Percentiles rank a stretch among this genome's conserved stretches.
These are phyloP conservation scores for Globisporangium acanthophoron DNA, from an alignment of 352 stramenopile genomes.

Conservation along the genomic window DNA sequence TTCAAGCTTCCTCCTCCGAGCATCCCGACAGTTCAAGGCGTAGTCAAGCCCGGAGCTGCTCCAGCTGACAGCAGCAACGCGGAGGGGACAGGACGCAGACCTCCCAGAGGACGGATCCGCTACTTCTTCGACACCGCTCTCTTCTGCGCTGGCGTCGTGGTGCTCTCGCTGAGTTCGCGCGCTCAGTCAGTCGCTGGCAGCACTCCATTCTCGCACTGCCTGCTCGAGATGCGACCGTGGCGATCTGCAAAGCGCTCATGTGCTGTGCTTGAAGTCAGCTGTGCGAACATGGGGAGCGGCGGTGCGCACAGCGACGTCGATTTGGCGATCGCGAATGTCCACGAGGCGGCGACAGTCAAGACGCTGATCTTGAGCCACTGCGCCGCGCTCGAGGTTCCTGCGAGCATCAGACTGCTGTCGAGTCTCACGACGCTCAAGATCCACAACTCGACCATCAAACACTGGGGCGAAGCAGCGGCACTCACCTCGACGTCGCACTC, in stretches of 20 bases:
- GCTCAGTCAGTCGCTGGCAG: background rate
- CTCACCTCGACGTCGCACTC: constrained; percentile 7
- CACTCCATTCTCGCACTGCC: background rate
- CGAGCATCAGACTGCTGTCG: constrained; percentile 2
- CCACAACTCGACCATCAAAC: constrained; percentile 3
- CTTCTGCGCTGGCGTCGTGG: constrained; percentile 2
- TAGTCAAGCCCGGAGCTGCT: too few relatives aligned
- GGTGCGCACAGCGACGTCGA: constrained; percentile 1
- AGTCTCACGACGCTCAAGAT: constrained; percentile 8
- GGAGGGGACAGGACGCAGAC: too few relatives aligned
- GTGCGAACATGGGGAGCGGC: background rate
- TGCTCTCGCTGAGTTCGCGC: constrained; percentile 4
- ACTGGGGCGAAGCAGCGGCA: constrained; percentile 8
- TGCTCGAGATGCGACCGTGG: constrained; percentile 9
- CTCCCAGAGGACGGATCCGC: constrained; percentile 8
- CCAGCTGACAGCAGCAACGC: background rate
- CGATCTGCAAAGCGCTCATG: constrained; percentile 1
- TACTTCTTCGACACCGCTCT: constrained; percentile 3
- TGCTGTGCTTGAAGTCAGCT: constrained; percentile 11
- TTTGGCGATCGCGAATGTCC: background rate
- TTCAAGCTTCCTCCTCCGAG: constrained; percentile 6
- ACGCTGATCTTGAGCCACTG: constrained; percentile 10
- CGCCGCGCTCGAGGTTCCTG: background rate
- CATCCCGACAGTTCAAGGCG: background rate
- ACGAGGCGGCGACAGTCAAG: background rate